phyloP scores from a whole-genome alignment of 352 stramenopile genomes.

The Phytophthora niederhauseri region DNA sequence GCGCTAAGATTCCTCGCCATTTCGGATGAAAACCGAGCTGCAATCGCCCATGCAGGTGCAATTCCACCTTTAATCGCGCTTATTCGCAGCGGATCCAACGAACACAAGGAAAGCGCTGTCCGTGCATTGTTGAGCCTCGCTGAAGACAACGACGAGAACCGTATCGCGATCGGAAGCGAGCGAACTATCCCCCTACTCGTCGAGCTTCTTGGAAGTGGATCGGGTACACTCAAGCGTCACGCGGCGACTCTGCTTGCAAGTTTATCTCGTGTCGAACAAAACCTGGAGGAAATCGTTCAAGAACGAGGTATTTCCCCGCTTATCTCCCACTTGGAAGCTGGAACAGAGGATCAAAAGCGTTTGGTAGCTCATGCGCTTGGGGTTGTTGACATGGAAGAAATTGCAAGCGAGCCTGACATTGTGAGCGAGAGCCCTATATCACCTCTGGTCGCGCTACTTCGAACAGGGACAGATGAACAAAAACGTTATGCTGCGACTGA shows the following conservation, averaged over 20 bases:
- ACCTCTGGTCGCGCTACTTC: neutral
- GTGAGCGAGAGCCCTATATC: neutral
- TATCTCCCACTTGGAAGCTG: neutral
- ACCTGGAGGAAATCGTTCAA: neutral
- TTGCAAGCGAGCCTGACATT: neutral
- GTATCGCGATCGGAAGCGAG: neutral
- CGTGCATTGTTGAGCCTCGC: neutral
- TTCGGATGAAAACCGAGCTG: neutral
- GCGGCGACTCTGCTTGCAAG: neutral
- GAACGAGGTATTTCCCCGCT: neutral
- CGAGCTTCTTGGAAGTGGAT: neutral
- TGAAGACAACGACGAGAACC: neutral
- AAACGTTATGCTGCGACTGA: neutral
- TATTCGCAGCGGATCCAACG: neutral
- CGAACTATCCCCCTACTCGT: neutral
- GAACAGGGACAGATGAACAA: neutral
- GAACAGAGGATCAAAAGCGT: neutral
- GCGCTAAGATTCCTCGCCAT: neutral
- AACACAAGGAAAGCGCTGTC: neutral
- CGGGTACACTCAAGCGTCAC: neutral
- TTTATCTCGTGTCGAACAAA: neutral
- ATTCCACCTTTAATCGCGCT: neutral
- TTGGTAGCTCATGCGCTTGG: neutral
- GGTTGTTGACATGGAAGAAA: neutral
- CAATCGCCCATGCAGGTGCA: neutral